Conservation (phyloP, 306 rosid genomes). For the Trifolium pratense region DNA sequence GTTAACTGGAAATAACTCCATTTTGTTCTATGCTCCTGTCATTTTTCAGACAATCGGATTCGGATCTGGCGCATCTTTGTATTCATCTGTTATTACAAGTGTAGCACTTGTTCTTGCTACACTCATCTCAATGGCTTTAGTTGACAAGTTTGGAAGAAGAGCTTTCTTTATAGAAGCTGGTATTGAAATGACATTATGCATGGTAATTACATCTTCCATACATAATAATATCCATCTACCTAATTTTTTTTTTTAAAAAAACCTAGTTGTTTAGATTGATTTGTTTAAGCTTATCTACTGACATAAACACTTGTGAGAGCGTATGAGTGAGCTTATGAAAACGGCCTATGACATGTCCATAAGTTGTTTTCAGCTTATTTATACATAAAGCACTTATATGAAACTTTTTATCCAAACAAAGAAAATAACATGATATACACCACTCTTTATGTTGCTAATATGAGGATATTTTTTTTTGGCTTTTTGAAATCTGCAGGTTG, state of each 20-base stretch:
- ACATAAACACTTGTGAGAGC: neutral
- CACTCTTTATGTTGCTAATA: neutral
- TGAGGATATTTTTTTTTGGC: neutral
- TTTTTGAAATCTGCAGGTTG: constrained; percentile 49
- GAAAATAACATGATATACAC: neutral
- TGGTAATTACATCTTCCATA: constrained; percentile 48
- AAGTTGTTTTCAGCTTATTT: neutral
- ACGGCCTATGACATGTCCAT: neutral
- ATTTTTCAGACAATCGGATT: constrained; percentile 74
- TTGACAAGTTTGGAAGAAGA: constrained; percentile 75
- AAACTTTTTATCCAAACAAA: too few species aligned
- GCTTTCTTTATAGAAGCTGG: constrained; percentile 87
- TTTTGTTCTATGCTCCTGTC: constrained; percentile 88
- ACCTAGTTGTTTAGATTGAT: neutral
- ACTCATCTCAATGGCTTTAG: constrained; percentile 70
- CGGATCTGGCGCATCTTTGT: constrained; percentile 64
- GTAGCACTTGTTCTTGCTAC: constrained; percentile 67
- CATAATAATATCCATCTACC: neutral
- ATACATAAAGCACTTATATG: neutral
- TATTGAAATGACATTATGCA: constrained; percentile 66
- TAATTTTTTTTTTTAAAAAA: neutral
- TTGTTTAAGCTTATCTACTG: neutral
- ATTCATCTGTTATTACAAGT: constrained; percentile 69
- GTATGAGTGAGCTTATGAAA: too few species aligned
- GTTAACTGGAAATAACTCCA: constrained; percentile 53